Evolutionary conservation across 306 rosid genomes (phyloP), one percentile per base, ranked within the genome.

Genomic region (Prunus mume): DNA sequence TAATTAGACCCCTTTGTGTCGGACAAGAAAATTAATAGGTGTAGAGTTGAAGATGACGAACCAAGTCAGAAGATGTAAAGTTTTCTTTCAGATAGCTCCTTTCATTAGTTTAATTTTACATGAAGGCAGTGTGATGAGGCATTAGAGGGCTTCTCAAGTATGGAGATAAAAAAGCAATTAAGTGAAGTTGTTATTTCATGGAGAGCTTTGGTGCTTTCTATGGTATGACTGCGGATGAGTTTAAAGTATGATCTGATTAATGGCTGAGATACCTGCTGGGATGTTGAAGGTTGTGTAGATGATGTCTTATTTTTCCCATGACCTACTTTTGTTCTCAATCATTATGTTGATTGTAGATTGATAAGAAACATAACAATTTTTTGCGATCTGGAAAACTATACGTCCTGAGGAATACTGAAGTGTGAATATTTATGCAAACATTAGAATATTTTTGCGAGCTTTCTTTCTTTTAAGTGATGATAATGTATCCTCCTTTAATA

Each of bases 401-500:
- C 2, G 0, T 38, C 43, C 43, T 38, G 43, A 6, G 43, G 9
- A 38, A 38, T 7, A 38, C 43, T 38, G 43, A 38, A 38, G 43
- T 38, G 9, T 38, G 43, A 38, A 38, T 7, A 38, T 38, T 7
- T 38, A 38, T 38, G 7, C 5, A 9, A 56, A 28, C 30, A 71
- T 86, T 32, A 70, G 61, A 64, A 20, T 19, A 69, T 58, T 76
- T 77, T 77, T 58, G 61, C 64, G 45, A 57, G 1, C 41, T 77
- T 73, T 15, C 60, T 75, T 74, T 74, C n/a, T 22, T 80, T 46
- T 77, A 58, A 61, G 64, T 82, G 32, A 72, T 69, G 24, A 61
- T 49, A 24, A 54, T 76, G 27, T 76, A 75, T 78, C 67, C 30
- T 71, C 51, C 72, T 76, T 86, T 86, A 80, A 68, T 68, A 69